phyloP scores from a whole-genome alignment of 768 basidiomycete genomes.

The Nidularia sp. region DNA sequence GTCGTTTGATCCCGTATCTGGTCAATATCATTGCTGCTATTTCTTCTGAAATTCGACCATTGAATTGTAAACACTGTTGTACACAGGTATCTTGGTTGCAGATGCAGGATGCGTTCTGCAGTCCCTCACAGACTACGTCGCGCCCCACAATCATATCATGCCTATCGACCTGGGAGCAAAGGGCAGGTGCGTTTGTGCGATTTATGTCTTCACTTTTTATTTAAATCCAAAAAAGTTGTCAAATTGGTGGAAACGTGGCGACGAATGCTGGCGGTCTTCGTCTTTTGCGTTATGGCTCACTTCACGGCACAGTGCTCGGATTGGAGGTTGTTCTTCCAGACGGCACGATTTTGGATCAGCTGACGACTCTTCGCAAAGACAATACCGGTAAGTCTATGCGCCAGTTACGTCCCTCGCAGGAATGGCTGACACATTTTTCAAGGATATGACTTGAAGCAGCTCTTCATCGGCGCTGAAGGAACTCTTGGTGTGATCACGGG shows the following conservation, averaged over 20 bases:
- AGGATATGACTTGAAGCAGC: slow-evolving; percentile 98
- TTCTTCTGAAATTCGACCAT: slow-evolving; percentile 3
- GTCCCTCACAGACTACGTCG: slow-evolving; percentile 79
- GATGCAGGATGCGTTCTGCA: slow-evolving; percentile 96
- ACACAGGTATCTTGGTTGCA: slow-evolving; percentile 77
- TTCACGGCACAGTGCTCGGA: slow-evolving; percentile 93
- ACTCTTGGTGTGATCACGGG: slow-evolving; percentile 94
- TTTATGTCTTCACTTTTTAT: background rate
- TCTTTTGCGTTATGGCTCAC: slow-evolving; percentile 87
- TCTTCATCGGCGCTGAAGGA: slow-evolving; percentile 97
- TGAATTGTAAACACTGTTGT: slow-evolving; percentile 4
- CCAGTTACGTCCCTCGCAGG: background rate
- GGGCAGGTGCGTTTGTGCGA: slow-evolving; percentile 62
- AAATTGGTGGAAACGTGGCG: slow-evolving; percentile 95
- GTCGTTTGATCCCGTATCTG: slow-evolving; percentile 80
- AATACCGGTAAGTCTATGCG: slow-evolving; percentile 71
- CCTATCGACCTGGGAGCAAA: slow-evolving; percentile 95
- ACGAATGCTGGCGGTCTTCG: slow-evolving; percentile 98
- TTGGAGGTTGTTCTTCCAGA: slow-evolving; percentile 95
- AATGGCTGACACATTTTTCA: slow-evolving; percentile 3
- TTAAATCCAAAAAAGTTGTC: slow-evolving; percentile 56
- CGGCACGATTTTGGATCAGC: slow-evolving; percentile 84
- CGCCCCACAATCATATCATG: slow-evolving; percentile 90
- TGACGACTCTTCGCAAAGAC: slow-evolving; percentile 92
- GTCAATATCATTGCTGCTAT: slow-evolving; percentile 30